Conservation (phyloP, 345 rosid genomes). For the Camelina laxa region DNA sequence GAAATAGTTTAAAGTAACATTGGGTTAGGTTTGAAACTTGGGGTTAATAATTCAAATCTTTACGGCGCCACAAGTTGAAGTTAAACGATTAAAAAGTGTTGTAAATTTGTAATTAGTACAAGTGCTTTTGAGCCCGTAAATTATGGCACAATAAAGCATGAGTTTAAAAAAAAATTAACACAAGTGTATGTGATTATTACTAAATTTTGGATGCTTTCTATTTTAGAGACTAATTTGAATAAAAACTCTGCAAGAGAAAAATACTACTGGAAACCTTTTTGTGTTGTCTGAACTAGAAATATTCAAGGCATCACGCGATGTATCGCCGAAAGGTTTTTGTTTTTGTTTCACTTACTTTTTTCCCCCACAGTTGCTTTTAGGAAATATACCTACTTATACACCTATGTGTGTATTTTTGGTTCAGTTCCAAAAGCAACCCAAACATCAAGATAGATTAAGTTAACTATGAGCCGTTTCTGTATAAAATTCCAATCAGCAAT, state of each 20-base stretch:
- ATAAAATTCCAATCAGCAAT: background rate
- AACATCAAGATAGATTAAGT: background rate
- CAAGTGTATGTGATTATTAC: constrained; percentile 10
- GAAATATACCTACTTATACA: constrained; percentile 36
- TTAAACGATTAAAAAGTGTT: constrained; percentile 4
- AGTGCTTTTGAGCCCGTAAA: constrained; percentile 14
- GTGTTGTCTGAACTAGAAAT: constrained; percentile 38
- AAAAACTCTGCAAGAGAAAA: constrained; percentile 14
- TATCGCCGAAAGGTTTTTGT: constrained; percentile 45
- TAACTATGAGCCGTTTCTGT: background rate
- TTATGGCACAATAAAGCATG: constrained; percentile 25
- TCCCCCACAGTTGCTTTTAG: constrained; percentile 25
- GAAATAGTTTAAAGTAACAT: background rate
- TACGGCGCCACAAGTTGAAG: constrained; percentile 42
- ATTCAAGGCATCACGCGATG: constrained; percentile 46
- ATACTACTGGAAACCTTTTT: constrained; percentile 2
- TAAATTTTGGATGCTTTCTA: background rate
- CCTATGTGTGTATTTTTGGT: constrained; percentile 5
- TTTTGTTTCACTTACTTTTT: constrained; percentile 21
- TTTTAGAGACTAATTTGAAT: constrained; percentile 8
- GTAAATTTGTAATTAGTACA: constrained; percentile 9
- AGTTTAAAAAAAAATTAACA: background rate
- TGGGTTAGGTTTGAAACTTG: constrained; percentile 37
- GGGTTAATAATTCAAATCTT: constrained; percentile 39
- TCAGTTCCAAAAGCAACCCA: constrained; percentile 23